phyloP scores from a whole-genome alignment of 2,329 filamentous ascomycete species.

The Cladosporium austrohemisphaericum region DNA sequence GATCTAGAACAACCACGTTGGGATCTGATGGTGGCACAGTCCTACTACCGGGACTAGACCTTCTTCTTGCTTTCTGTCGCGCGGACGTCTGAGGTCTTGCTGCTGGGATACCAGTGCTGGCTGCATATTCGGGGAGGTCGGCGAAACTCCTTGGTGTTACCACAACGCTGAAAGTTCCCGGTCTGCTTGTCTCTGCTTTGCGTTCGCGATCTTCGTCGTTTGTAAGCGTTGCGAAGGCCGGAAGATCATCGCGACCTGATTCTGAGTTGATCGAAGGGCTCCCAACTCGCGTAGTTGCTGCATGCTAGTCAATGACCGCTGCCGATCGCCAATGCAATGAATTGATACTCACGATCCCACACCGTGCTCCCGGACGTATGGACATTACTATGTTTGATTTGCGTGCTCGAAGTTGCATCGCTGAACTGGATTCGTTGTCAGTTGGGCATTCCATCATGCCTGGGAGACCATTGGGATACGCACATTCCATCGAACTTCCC shows the following conservation, averaged over 20 bases:
- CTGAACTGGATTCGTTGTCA: conserved; percentile 25
- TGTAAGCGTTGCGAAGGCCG: conserved; percentile 51
- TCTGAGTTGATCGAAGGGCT: neutral
- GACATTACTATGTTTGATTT: conserved; percentile 39
- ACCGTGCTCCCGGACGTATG: conserved; percentile 50
- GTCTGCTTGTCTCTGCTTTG: conserved; percentile 50
- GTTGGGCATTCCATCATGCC: neutral
- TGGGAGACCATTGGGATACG: conserved; percentile 40
- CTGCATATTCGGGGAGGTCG: conserved; percentile 48
- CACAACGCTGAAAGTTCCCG: conserved; percentile 55
- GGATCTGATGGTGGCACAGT: conserved; percentile 35
- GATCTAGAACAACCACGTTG: conserved; percentile 49
- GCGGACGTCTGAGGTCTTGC: neutral
- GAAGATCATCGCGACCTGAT: conserved; percentile 42
- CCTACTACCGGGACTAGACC: neutral
- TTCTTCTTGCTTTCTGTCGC: conserved; percentile 9
- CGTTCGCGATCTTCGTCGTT: conserved; percentile 57
- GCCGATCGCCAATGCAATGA: too few relatives aligned
- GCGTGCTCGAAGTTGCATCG: conserved; percentile 33
- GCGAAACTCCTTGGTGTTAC: conserved; percentile 54
- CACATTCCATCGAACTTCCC: conserved; percentile 48
- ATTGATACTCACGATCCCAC: conserved; percentile 51
- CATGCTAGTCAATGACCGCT: neutral
- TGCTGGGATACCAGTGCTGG: neutral
- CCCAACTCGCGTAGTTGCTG: conserved; percentile 8